Percentiles rank a stretch among this genome's conserved stretches.
phyloP scores from a whole-genome alignment of 1,284 basidiomycete species.

The Rhodotorula sp. region DNA sequence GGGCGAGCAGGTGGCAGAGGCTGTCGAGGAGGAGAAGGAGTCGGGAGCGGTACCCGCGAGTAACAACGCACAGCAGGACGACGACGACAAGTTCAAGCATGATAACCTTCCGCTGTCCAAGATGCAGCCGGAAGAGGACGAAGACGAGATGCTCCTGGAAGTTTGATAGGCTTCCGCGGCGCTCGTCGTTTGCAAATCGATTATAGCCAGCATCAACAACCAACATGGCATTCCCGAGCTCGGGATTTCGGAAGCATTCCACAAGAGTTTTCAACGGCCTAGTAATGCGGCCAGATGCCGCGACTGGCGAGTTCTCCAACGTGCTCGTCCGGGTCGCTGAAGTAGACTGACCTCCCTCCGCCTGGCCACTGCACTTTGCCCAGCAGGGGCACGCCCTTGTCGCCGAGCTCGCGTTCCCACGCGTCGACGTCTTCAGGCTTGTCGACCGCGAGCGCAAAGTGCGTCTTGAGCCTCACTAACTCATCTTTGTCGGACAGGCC shows the following conservation, averaged over 20 bases:
- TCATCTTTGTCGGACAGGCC: constrained; percentile 2
- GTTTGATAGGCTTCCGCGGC: constrained; percentile 7
- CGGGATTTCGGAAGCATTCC: no score
- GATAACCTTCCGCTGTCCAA: constrained; percentile 18
- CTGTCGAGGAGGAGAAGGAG: not conserved
- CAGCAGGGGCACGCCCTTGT: constrained; percentile 9
- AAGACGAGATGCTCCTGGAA: constrained; percentile 42
- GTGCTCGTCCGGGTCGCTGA: constrained; percentile 25
- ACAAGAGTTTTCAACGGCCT: no score
- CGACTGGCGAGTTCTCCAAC: constrained; percentile 31
- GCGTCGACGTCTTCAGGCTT: constrained; percentile 21
- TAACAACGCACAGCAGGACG: constrained; percentile 5
- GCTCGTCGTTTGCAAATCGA: not conserved
- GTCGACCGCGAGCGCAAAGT: constrained; percentile 35
- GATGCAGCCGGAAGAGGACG: constrained; percentile 37
- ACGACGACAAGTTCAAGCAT: constrained; percentile 7
- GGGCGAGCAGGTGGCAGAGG: constrained; percentile 13
- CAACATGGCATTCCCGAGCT: no score
- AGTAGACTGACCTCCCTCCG: constrained; percentile 33
- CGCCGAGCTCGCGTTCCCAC: constrained; percentile 22
- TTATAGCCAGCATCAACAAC: not conserved
- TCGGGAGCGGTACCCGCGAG: not conserved
- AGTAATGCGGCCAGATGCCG: constrained; percentile 36
- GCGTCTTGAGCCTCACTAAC: constrained; percentile 16
- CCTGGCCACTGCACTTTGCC: constrained; percentile 25